A percentile compares a stretch with the other conserved stretches of the same genome.
Evolutionary conservation across 2,329 filamentous ascomycete genomes (phyloP).

Genomic region (Leptographium flavum): DNA sequence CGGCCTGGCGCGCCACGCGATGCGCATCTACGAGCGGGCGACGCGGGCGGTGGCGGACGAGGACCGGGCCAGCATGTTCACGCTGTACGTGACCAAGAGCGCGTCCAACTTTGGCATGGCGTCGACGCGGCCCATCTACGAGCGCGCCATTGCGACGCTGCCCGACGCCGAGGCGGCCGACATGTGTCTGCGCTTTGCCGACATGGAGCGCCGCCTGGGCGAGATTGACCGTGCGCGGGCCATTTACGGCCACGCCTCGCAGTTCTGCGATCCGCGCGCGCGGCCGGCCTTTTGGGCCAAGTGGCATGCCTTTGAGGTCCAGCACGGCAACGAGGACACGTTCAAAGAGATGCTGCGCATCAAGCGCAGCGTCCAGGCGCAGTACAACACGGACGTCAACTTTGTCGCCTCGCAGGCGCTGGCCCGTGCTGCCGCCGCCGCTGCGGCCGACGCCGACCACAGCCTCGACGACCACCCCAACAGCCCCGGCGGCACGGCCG

Average conservation of each 20-base stretch:
- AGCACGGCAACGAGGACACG: slow-evolving; percentile 97
- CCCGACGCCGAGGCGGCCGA: slow-evolving; percentile 87
- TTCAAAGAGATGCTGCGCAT: slow-evolving; percentile 99
- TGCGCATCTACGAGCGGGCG: slow-evolving; percentile 97
- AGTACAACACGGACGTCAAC: slow-evolving; percentile 98
- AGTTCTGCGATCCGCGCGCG: slow-evolving; percentile 92
- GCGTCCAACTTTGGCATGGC: slow-evolving; percentile 95
- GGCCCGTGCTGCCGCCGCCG: slow-evolving; percentile 43
- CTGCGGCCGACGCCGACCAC: slow-evolving; percentile 16
- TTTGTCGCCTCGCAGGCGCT: slow-evolving; percentile 95
- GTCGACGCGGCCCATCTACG: slow-evolving; percentile 89
- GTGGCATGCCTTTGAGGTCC: slow-evolving; percentile 95
- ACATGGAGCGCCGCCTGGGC: slow-evolving; percentile 40
- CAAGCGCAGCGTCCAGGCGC: slow-evolving; percentile 91
- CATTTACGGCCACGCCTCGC: slow-evolving; percentile 91
- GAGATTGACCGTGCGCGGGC: slow-evolving; percentile 79
- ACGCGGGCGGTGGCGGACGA: slow-evolving; percentile 91
- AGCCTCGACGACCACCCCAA: slow-evolving; percentile 26
- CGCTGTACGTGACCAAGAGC: slow-evolving; percentile 84
- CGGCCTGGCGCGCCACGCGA: slow-evolving; percentile 85
- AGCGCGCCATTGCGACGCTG: slow-evolving; percentile 84
- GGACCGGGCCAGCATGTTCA: slow-evolving; percentile 93
- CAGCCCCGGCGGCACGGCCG: slow-evolving; percentile 38
- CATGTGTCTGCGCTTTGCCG: slow-evolving; percentile 97
- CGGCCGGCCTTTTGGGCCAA: slow-evolving; percentile 86